Conservation (phyloP, 2,329 filamentous ascomycete genomes). For the Aschersonia sp. region DNA sequence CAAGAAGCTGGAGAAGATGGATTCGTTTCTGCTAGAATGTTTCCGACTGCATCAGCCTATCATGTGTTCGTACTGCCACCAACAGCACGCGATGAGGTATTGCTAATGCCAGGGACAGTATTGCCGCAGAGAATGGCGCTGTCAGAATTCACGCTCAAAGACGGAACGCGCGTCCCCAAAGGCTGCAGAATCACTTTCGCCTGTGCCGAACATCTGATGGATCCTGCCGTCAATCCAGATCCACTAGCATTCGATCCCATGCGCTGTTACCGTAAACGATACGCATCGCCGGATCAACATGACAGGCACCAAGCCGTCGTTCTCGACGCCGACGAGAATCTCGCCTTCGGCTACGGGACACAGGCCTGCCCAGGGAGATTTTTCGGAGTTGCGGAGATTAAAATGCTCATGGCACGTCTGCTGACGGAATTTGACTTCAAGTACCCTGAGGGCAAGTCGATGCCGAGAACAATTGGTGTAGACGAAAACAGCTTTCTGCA, state of each 20-base stretch:
- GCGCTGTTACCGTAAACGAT: constrained; percentile 1
- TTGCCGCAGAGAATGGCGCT: neutral
- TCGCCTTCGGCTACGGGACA: constrained; percentile 20
- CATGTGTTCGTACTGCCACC: neutral
- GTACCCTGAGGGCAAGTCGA: constrained; percentile 11
- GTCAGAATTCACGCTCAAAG: constrained; percentile 1
- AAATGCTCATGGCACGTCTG: constrained; percentile 22
- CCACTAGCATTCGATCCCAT: constrained; percentile 1
- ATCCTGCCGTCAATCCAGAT: neutral
- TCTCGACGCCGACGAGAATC: constrained; percentile 10
- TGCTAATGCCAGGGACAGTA: neutral
- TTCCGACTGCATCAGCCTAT: neutral
- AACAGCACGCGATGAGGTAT: too few relatives aligned
- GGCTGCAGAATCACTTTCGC: neutral
- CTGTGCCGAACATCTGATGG: neutral
- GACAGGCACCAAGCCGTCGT: neutral
- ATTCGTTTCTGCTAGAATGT: constrained; percentile 1
- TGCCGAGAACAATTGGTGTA: neutral
- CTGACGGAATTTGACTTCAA: constrained; percentile 23
- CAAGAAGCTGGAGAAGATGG: constrained; percentile 2
- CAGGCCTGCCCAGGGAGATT: constrained; percentile 25
- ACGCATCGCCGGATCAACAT: neutral
- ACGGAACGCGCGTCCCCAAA: constrained; percentile 1
- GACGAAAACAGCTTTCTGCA: neutral
- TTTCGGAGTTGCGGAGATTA: constrained; percentile 26